phyloP scores from a whole-genome alignment of 768 basidiomycete genomes.

The Kwoniella botswanensis region DNA sequence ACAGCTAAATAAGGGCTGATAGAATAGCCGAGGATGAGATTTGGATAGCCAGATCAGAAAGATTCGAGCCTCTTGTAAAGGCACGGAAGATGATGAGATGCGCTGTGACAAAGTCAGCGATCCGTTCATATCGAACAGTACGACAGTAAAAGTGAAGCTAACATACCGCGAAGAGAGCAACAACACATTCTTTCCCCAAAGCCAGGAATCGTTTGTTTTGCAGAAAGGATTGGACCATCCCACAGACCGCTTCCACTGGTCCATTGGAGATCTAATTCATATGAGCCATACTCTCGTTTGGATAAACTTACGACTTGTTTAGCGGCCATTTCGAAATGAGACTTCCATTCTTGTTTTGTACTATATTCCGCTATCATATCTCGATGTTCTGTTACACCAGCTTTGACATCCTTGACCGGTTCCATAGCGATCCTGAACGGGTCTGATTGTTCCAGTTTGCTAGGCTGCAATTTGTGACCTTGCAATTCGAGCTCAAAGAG shows the following conservation, averaged over 20 bases:
- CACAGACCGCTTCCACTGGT: slow-evolving; percentile 6
- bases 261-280: slow-evolving; percentile 8
- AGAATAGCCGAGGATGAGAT: slow-evolving; percentile 41
- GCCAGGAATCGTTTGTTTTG: slow-evolving; percentile 6
- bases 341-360: slow-evolving; percentile 10
- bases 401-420: slow-evolving; percentile 3
- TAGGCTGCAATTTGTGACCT: neutral
- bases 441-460: slow-evolving; percentile 1
- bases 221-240: slow-evolving; percentile 24
- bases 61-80: slow-evolving; percentile 2
- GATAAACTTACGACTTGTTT: slow-evolving; percentile 22
- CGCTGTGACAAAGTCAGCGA: slow-evolving; percentile 13
- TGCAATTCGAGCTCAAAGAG: slow-evolving; percentile 27
- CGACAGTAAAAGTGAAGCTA: neutral
- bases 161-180: slow-evolving; percentile 29
- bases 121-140: neutral
- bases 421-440: slow-evolving; percentile 27
- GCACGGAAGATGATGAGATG: slow-evolving; percentile 12
- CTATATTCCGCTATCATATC: slow-evolving; percentile 8
- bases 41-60: slow-evolving; percentile 35
- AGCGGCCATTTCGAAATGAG: slow-evolving; percentile 12
- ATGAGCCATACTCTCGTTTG: neutral
- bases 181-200: slow-evolving; percentile 14
- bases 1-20: slow-evolving; percentile 46
- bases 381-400: slow-evolving; percentile 14